Evolutionary conservation across 2,329 filamentous ascomycete species (phyloP), one percentile per base, ranked within the genome.

Genomic region (Diplodia intermedia): DNA sequence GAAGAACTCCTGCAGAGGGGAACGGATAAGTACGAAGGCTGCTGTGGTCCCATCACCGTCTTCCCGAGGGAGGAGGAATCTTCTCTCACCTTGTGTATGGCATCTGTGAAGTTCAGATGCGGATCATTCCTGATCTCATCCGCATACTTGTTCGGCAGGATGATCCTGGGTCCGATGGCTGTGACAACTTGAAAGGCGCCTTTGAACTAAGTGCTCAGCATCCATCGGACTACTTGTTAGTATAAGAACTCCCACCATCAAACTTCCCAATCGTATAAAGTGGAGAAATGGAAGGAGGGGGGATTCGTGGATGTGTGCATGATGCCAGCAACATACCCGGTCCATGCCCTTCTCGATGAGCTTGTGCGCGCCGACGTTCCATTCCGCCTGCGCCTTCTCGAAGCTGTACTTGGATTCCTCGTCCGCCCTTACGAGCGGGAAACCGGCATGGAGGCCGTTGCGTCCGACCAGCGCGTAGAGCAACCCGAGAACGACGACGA

Each of bases 61-160:
- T 4, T 11, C 40, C n/a, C 7, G 23, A 40, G 23, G 11, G 11
- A 38, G 36, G 36, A 33, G 36, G 23, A 29, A 29, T 36, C 1
- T 20, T 47, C 18, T 15, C 43, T 54, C 31, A 50, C 29, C 36
- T 6, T 31, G n/a, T 38, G 7, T 50, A 29, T 12, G 15, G 33
- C 38, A 57, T 50, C 52, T 2, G 20, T 20, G 14, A 60, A 67
- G 50, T 33, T 55, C n/a, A 67, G 31, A 23, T 57, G 31, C 36
- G 52, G 50, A 12, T 56, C 53, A n/a, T 57, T 67, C 36, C 23
- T 67, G 6, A 67, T 56, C 40, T 67, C 65, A 14, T 67, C 26
- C 18, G 29, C 38, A n/a, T 36, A 67, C 15, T 26, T 36, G 33
- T 38, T 57, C 14, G 65, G 65, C 20, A 67, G 20, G 15, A 67